These are phyloP conservation scores for Melanogaster broomeanus DNA, from an alignment of 768 basidiomycete species.

Conservation along the genomic window DNA sequence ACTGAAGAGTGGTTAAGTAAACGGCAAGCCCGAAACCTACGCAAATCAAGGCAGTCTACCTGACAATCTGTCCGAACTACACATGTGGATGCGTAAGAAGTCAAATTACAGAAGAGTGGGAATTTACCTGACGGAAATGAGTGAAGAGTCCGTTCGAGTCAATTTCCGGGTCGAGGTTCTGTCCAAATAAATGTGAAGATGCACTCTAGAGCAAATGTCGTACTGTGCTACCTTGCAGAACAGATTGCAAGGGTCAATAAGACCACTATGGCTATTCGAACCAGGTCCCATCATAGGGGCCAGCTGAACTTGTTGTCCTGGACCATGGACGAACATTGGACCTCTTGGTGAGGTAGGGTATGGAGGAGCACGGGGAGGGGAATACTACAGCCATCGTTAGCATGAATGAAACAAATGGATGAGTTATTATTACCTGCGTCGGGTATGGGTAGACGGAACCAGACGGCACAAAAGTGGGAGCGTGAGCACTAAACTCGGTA, in stretches of 20 bases:
- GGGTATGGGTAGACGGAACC: slow-evolving; percentile 66
- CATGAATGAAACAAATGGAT: neutral
- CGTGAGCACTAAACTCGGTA: slow-evolving; percentile 71
- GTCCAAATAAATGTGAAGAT: slow-evolving; percentile 8
- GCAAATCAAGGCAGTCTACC: slow-evolving; percentile 43
- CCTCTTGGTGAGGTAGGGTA: slow-evolving; percentile 40
- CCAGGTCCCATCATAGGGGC: slow-evolving; percentile 75
- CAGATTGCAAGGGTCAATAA: slow-evolving; percentile 89
- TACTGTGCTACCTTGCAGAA: slow-evolving; percentile 71
- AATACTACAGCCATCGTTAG: slow-evolving; percentile 47
- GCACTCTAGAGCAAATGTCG: slow-evolving; percentile 1
- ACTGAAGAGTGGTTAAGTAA: slow-evolving; percentile 38
- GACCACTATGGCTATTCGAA: slow-evolving; percentile 80
- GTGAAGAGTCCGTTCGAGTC: slow-evolving; percentile 84
- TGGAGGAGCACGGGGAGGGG: slow-evolving; percentile 62
- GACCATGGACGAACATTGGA: slow-evolving; percentile 74
- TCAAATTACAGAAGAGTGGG: slow-evolving; percentile 1
- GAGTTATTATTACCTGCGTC: slow-evolving; percentile 47
- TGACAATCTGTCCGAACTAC: slow-evolving; percentile 88
- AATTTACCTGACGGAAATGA: slow-evolving; percentile 72
- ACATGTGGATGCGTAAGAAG: slow-evolving; percentile 16
- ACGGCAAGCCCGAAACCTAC: neutral
- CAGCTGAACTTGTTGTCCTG: slow-evolving; percentile 87
- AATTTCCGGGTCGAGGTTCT: slow-evolving; percentile 86
- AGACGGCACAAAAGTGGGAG: slow-evolving; percentile 75